Percentiles rank a stretch among this genome's conserved stretches.
phyloP scores from a whole-genome alignment of 2,329 filamentous ascomycete species.

The Cladosporium sp. region DNA sequence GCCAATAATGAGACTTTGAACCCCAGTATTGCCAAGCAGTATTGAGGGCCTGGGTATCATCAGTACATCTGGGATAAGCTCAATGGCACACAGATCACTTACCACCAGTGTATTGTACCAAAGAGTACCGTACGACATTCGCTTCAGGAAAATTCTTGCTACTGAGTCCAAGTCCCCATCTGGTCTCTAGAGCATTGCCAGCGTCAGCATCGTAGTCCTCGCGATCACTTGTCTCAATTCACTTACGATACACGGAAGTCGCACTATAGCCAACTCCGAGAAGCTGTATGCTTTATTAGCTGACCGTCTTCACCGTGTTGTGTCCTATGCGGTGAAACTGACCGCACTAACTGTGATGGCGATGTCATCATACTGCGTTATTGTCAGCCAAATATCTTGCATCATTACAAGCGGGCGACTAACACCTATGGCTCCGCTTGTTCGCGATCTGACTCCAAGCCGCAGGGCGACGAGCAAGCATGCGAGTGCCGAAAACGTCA shows the following conservation, averaged over 20 bases:
- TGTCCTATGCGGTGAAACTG: neutral
- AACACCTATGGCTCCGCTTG: slow-evolving; percentile 8
- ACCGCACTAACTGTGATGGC: neutral
- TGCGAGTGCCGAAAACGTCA: slow-evolving; percentile 9
- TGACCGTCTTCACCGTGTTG: neutral
- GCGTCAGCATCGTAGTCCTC: neutral
- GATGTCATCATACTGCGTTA: neutral
- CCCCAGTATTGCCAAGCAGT: slow-evolving; percentile 15
- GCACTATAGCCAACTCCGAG: slow-evolving; percentile 13
- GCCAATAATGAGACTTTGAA: slow-evolving; percentile 16
- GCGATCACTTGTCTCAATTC: too few relatives aligned
- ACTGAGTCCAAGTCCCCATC: slow-evolving; percentile 13
- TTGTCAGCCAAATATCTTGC: neutral
- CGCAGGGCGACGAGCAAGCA: slow-evolving; percentile 10
- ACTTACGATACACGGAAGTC: slow-evolving; percentile 11
- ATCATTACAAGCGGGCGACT: neutral
- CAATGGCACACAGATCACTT: neutral
- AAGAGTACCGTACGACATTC: slow-evolving; percentile 11
- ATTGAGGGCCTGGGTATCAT: slow-evolving; percentile 8
- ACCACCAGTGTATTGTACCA: slow-evolving; percentile 13
- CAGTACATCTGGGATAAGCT: neutral
- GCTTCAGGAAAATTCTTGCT: slow-evolving; percentile 4
- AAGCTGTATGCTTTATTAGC: neutral
- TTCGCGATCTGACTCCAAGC: slow-evolving; percentile 5
- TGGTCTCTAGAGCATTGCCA: slow-evolving; percentile 5